Evolutionary conservation across 345 rosid species (phyloP).

Genomic region (Durio zibethinus): DNA sequence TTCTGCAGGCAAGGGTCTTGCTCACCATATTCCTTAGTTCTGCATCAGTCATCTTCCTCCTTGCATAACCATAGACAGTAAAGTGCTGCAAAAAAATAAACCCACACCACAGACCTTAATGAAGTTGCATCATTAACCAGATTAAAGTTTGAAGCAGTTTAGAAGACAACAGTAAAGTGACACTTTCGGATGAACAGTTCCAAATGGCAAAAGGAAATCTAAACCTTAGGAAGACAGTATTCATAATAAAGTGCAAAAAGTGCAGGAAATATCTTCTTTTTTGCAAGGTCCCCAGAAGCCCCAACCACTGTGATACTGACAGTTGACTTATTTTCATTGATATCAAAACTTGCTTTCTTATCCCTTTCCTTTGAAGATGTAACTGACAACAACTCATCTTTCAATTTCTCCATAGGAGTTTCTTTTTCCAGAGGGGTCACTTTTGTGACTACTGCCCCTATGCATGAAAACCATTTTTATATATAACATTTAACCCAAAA

Average conservation of each 20-base stretch:
- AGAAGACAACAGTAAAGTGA: not conserved
- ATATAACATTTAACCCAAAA: not conserved
- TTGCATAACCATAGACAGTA: slow-evolving; percentile 85
- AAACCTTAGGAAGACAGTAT: slow-evolving; percentile 89
- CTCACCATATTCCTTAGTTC: slow-evolving; percentile 94
- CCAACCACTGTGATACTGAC: slow-evolving; percentile 94
- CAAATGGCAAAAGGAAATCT: not conserved
- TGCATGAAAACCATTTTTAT: slow-evolving; percentile 12
- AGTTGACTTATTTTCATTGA: slow-evolving; percentile 48
- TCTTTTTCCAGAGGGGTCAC: slow-evolving; percentile 36
- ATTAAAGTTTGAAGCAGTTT: not conserved
- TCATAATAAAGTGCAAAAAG: slow-evolving; percentile 97
- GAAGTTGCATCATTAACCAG: not conserved
- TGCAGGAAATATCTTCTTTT: slow-evolving; percentile 98
- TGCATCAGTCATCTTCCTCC: slow-evolving; percentile 95
- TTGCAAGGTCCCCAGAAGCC: slow-evolving; percentile 99
- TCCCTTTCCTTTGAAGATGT: slow-evolving; percentile 38
- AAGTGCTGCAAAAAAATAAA: slow-evolving; percentile 63
- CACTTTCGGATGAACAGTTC: not conserved
- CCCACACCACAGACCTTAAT: not conserved
- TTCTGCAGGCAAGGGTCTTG: slow-evolving; percentile 93
- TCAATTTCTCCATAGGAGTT: slow-evolving; percentile 40
- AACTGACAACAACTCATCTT: slow-evolving; percentile 41
- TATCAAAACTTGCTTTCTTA: slow-evolving; percentile 41
- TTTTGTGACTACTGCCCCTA: slow-evolving; percentile 61